Base-by-base conservation (phyloP, 306 rosid species). In the Arachis stenosperma region DNA sequence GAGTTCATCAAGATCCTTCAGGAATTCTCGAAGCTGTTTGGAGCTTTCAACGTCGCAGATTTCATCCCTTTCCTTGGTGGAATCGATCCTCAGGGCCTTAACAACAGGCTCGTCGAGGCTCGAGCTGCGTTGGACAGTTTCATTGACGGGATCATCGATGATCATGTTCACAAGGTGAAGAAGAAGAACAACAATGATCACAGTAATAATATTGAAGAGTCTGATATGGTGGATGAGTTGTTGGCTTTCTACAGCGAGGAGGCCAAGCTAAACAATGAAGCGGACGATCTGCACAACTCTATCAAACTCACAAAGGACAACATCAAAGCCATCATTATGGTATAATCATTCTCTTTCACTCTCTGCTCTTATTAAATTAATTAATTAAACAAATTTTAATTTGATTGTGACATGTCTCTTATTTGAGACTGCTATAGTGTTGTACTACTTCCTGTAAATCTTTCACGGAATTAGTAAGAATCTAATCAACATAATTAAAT, bases 281-380 rank as follows among this genome's bases (percentile, higher is more conserved):
- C 88, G 0, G 88, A 85, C 0, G 95, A 84, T 77, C 54, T 69
- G 8, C 80, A 84, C 5, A 84, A 51, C 61, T 75, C 90, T n/a
- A 81, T 93, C 81, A 86, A 65, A 69, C 96, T 93, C 78, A 89
- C 90, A 4, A 78, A 85, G 69, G 94, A 90, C 61, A 93, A 93
- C 30, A 90, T 93, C 85, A 93, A 93, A 57, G 98, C 96, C 13
- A 93, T 93, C 61, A 90, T 92, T 74, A 92, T 92, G 97, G 96
- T 92, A 85, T 3, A 41, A 0, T 44, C 8, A 43, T 43, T 10
- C 42, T 46, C 8, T 22, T 62, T 69, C 0, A 8, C 6, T 5
- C 22, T 41, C 43, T 7, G 14, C 8, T 27, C 2, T 22, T 22
- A 22, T 1, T 22, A 22, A 22, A 22, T 22, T 22, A 22, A 22